Evolutionary conservation across 306 rosid species (phyloP).

Genomic region (Inga leiocalycina): DNA sequence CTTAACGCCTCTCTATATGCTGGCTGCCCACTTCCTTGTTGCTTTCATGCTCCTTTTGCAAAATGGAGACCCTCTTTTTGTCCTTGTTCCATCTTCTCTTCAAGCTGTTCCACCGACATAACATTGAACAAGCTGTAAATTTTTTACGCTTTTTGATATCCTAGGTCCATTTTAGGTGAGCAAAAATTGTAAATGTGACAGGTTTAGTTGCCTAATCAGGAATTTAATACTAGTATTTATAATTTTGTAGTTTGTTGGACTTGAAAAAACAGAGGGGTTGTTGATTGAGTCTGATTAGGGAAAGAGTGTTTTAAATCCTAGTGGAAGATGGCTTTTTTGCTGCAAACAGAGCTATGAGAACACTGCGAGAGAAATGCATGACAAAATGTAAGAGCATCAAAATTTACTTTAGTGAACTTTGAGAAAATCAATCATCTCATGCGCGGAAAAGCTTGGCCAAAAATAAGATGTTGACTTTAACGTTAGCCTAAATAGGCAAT

Average conservation of each 20-base stretch:
- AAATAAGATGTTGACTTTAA: background rate
- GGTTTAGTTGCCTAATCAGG: background rate
- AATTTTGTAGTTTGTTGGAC: background rate
- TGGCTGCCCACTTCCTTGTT: conserved; percentile 30
- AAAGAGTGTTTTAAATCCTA: background rate
- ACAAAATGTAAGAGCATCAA: background rate
- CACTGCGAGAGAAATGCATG: background rate
- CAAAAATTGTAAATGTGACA: background rate
- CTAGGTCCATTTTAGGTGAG: conserved; percentile 9
- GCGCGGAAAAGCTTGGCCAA: background rate
- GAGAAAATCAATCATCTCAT: background rate
- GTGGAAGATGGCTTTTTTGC: background rate
- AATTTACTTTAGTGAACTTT: background rate
- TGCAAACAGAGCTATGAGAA: background rate
- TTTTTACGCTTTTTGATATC: background rate
- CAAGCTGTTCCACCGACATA: background rate
- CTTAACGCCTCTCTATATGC: conserved; percentile 41
- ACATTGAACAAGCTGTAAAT: background rate
- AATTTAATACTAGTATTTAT: background rate
- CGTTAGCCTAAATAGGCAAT: background rate
- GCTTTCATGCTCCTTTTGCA: conserved; percentile 37
- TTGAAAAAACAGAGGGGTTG: background rate
- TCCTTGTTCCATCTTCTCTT: conserved; percentile 20
- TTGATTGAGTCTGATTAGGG: background rate
- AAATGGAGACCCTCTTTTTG: background rate